These are phyloP conservation scores for Eucalyptus regnans DNA, from an alignment of 345 rosid species.

Conservation along the genomic window DNA sequence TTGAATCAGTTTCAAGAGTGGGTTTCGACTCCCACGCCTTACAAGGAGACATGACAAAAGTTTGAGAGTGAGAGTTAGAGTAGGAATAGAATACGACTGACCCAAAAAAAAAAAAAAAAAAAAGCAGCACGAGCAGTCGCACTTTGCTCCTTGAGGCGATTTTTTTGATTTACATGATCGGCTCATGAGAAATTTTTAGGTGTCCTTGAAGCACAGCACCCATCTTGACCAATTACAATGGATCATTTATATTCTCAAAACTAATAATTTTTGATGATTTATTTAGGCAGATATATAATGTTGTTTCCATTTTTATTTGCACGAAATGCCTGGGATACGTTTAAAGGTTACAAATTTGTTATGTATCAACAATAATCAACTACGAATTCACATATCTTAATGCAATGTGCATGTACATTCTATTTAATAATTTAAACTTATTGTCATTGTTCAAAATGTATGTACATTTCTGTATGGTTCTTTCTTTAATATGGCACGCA, in stretches of 20 bases:
- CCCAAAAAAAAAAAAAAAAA: too few relatives aligned
- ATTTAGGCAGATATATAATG: not conserved
- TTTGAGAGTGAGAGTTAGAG: too few relatives aligned
- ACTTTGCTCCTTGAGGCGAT: not conserved
- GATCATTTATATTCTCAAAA: not conserved
- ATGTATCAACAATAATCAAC: not conserved
- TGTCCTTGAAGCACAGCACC: not conserved
- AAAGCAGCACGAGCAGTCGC: not conserved
- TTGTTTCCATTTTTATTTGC: not conserved
- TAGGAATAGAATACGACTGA: too few relatives aligned
- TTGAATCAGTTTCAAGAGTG: not conserved
- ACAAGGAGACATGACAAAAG: too few relatives aligned
- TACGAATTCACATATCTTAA: not conserved
- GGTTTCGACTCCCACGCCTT: too few relatives aligned
- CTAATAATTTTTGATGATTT: not conserved
- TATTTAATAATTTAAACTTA: not conserved
- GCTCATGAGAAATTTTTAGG: not conserved
- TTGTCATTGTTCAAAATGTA: not conserved
- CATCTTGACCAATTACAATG: not conserved
- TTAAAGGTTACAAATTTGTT: not conserved
- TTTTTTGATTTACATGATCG: not conserved
- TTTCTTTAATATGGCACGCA: not conserved
- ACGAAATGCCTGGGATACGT: not conserved
- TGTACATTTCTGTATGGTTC: not conserved
- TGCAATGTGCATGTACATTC: not conserved